A percentile compares a stretch with the other conserved stretches of the same genome.
phyloP scores from a whole-genome alignment of 768 basidiomycete genomes.

The Postia placenta region DNA sequence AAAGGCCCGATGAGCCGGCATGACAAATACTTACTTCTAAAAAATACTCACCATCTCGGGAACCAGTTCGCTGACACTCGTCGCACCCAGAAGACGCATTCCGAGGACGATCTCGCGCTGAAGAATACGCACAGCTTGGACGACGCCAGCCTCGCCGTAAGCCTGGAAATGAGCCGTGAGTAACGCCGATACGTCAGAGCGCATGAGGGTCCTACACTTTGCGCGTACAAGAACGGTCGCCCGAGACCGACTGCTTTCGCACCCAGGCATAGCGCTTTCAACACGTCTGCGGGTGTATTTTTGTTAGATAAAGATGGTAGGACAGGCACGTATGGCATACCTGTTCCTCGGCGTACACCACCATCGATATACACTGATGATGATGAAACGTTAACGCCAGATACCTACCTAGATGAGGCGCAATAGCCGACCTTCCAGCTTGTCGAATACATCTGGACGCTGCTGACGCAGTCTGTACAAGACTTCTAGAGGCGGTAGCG shows the following conservation, averaged over 20 bases:
- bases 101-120: slow-evolving; percentile 71
- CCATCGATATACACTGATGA: slow-evolving; percentile 81
- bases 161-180: slow-evolving; percentile 37
- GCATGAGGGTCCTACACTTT: slow-evolving; percentile 46
- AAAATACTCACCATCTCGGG: slow-evolving; percentile 59
- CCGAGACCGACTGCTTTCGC: slow-evolving; percentile 86
- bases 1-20: neutral
- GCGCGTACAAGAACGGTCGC: slow-evolving; percentile 79
- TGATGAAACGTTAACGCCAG: neutral
- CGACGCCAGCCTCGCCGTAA: slow-evolving; percentile 67
- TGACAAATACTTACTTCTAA: neutral
- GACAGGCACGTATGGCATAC: too few relatives aligned
- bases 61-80: slow-evolving; percentile 53
- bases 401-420: neutral
- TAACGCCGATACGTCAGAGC: neutral
- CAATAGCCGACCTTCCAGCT: slow-evolving; percentile 49
- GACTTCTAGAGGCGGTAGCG: slow-evolving; percentile 74
- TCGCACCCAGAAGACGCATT: slow-evolving; percentile 73
- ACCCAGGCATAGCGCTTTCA: slow-evolving; percentile 88
- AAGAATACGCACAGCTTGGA: slow-evolving; percentile 60
- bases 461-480: slow-evolving; percentile 67
- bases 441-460: slow-evolving; percentile 69
- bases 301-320: too few relatives aligned
- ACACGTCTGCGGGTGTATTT: slow-evolving; percentile 45
- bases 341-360: slow-evolving; percentile 74